Percentiles rank a stretch among this genome's conserved stretches.
Conservation (phyloP, 768 basidiomycete genomes). For the Termitomyces sp. region DNA sequence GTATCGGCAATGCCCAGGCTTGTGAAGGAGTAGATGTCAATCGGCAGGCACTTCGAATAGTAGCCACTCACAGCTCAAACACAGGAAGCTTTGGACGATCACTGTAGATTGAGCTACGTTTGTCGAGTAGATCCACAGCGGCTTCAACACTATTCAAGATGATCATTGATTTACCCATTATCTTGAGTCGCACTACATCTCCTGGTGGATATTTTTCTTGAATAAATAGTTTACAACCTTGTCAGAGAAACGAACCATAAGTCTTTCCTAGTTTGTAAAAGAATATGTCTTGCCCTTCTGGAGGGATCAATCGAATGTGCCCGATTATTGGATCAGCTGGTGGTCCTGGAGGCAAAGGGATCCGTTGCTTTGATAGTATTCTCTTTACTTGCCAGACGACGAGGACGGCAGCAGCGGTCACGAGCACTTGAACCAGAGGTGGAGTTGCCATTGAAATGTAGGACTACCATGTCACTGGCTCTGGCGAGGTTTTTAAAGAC, state of each 20-base stretch:
- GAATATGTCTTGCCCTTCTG: conserved; percentile 19
- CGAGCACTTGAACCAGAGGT: neutral
- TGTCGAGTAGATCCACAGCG: conserved; percentile 25
- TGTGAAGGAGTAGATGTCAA: neutral
- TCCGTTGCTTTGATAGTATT: neutral
- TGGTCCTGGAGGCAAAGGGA: conserved; percentile 28
- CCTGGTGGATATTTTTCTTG: conserved; percentile 9
- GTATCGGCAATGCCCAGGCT: conserved; percentile 14
- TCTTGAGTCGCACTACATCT: conserved; percentile 18
- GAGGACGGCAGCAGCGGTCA: neutral
- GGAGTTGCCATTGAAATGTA: neutral
- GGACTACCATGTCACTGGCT: neutral
- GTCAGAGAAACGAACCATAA: conserved; percentile 24
- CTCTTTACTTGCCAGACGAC: neutral
- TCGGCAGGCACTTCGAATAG: neutral
- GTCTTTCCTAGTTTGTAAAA: conserved; percentile 28
- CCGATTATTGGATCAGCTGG: conserved; percentile 35
- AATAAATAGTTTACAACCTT: neutral
- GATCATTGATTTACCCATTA: conserved; percentile 24
- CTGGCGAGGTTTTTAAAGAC: neutral
- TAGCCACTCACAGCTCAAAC: conserved; percentile 15
- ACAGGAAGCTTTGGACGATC: conserved; percentile 17
- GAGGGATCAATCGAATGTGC: conserved; percentile 31
- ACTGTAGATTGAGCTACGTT: conserved; percentile 24
- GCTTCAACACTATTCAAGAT: conserved; percentile 22